Percentiles rank a stretch among this genome's conserved stretches.
phyloP scores from a whole-genome alignment of 2,329 filamentous ascomycete species.

The Sclerotinia borealis region DNA sequence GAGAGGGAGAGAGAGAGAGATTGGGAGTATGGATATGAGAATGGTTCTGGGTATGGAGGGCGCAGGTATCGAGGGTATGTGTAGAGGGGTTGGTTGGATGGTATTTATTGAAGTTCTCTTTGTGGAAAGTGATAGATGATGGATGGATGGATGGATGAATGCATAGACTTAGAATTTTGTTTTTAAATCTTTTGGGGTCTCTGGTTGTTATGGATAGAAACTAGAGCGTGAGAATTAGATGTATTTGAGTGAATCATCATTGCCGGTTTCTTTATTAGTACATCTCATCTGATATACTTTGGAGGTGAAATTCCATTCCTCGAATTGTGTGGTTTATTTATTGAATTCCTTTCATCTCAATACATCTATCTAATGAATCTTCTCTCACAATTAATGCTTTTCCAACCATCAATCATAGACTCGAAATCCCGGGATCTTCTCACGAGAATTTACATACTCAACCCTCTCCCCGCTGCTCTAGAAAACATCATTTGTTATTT shows the following conservation, averaged over 20 bases:
- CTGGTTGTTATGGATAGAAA: not conserved
- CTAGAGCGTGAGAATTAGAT: not conserved
- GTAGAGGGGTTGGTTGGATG: not conserved
- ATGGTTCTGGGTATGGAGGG: not conserved
- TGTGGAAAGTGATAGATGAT: not conserved
- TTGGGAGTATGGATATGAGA: conserved; percentile 4
- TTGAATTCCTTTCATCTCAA: too few species aligned
- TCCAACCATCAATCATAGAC: too few species aligned
- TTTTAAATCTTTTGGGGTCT: not conserved
- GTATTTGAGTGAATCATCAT: not conserved
- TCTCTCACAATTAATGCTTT: too few species aligned
- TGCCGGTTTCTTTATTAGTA: not conserved
- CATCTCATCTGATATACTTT: not conserved
- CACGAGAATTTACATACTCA: too few species aligned
- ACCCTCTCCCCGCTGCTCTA: too few species aligned
- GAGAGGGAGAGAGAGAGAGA: not conserved
- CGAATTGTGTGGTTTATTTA: too few species aligned
- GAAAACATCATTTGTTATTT: too few species aligned
- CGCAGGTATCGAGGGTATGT: not conserved
- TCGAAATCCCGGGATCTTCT: too few species aligned
- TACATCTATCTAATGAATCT: too few species aligned
- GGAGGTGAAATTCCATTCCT: rapidly evolving
- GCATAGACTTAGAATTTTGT: not conserved
- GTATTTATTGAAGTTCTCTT: not conserved
- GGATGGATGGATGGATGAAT: not conserved